Conservation (phyloP, 1,284 basidiomycete genomes). For the Ganoderma lucidum region DNA sequence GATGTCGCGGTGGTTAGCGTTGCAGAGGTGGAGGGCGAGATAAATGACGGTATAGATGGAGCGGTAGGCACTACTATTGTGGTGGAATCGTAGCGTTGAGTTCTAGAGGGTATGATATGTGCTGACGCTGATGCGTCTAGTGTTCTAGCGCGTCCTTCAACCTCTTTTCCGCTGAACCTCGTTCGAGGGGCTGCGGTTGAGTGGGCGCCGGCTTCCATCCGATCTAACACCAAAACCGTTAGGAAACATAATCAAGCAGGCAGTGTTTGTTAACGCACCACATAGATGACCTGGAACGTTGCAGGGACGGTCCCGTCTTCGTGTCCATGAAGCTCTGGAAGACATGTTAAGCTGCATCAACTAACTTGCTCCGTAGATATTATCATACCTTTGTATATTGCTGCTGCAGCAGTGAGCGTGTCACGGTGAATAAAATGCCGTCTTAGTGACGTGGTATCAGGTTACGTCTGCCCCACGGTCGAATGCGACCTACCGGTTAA, state of each 20-base stretch:
- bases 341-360: not conserved
- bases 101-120: not conserved
- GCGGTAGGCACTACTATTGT: not conserved
- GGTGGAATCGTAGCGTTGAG: not conserved
- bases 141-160: constrained; percentile 82
- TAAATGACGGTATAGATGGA: constrained; percentile 4
- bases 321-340: constrained; percentile 82
- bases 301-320: constrained; percentile 89
- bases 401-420: constrained; percentile 89
- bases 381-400: constrained; percentile 87
- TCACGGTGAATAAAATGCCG: constrained; percentile 82
- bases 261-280: constrained; percentile 60
- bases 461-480: not conserved
- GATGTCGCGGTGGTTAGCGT: constrained; percentile 31
- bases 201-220: constrained; percentile 95
- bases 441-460: constrained; percentile 45
- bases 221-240: constrained; percentile 64
- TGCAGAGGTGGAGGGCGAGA: constrained; percentile 33
- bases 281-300: constrained; percentile 95
- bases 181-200: constrained; percentile 86
- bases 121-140: constrained; percentile 6
- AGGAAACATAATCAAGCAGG: constrained; percentile 1
- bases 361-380: constrained; percentile 3
- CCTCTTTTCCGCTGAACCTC: constrained; percentile 85
- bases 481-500: constrained; percentile 66